Percentiles rank a stretch among this genome's conserved stretches.
phyloP scores from a whole-genome alignment of 352 stramenopile genomes.

The Phytophthora aleatoria region DNA sequence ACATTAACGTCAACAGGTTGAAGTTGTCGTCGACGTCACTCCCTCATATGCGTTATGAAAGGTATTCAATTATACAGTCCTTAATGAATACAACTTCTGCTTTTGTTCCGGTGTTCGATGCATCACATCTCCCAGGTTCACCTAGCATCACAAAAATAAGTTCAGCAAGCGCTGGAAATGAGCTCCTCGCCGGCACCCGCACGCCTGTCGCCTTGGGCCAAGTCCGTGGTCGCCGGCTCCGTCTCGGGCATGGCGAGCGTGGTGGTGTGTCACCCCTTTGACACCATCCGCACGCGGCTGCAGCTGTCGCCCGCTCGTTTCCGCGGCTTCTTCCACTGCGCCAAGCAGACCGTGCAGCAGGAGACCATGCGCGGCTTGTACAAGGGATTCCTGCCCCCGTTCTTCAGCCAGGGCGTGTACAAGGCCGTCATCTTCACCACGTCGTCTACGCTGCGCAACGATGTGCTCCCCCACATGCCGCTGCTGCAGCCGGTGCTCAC shows the following conservation, averaged over 20 bases:
- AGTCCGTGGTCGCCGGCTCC: constrained; percentile 77
- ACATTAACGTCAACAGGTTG: constrained; percentile 24
- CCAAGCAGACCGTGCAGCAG: constrained; percentile 55
- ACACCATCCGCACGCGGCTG: constrained; percentile 87
- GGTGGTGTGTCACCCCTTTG: constrained; percentile 81
- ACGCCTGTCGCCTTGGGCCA: constrained; percentile 58
- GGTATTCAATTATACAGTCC: constrained; percentile 9
- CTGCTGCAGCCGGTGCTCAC: constrained; percentile 48
- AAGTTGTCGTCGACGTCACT: constrained; percentile 19
- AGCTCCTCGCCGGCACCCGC: constrained; percentile 14
- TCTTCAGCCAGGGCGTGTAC: constrained; percentile 89
- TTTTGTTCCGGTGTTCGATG: constrained; percentile 19
- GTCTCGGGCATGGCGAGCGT: constrained; percentile 86
- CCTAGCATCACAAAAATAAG: constrained; percentile 4
- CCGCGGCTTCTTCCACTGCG: constrained; percentile 67
- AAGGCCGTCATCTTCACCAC: constrained; percentile 90
- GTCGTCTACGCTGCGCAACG: constrained; percentile 58
- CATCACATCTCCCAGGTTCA: constrained; percentile 17
- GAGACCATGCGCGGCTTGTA: constrained; percentile 77
- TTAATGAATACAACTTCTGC: not conserved
- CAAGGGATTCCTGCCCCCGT: constrained; percentile 86
- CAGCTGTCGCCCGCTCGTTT: constrained; percentile 74
- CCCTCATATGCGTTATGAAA: not conserved
- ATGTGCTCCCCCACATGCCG: constrained; percentile 46
- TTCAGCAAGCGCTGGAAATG: constrained; percentile 15